phyloP scores from a whole-genome alignment of 2,329 filamentous ascomycete genomes.

The Alternaria sp. region DNA sequence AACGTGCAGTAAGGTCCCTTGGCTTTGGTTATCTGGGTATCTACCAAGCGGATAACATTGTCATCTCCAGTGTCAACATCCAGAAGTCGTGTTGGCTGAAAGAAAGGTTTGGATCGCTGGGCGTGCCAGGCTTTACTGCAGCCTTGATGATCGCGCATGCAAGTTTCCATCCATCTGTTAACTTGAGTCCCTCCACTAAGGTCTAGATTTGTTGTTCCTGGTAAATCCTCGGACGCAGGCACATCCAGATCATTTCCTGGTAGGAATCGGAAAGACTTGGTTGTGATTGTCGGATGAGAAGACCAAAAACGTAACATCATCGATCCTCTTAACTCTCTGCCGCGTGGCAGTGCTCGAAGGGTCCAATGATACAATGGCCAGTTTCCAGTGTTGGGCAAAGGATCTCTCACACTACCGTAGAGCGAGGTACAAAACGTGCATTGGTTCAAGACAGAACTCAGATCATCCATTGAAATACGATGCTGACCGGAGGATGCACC shows the following conservation, averaged over 20 bases:
- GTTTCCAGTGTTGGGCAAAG: not conserved
- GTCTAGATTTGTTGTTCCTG: not conserved
- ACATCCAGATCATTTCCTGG: not conserved
- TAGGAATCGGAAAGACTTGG: not conserved
- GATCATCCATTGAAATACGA: not conserved
- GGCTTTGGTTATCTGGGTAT: slow-evolving; percentile 12
- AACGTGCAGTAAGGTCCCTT: slow-evolving; percentile 31
- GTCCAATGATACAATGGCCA: slow-evolving; percentile 7
- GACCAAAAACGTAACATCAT: slow-evolving; percentile 4
- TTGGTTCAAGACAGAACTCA: not conserved
- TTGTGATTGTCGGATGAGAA: not conserved
- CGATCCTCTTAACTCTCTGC: slow-evolving; percentile 3
- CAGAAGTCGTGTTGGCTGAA: slow-evolving; percentile 5
- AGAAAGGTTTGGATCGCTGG: not conserved
- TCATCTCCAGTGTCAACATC: slow-evolving; percentile 4
- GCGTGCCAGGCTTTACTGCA: not conserved
- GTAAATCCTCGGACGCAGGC: not conserved
- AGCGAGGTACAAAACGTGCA: not conserved
- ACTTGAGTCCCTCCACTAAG: not conserved
- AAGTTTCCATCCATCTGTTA: not conserved
- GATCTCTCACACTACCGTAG: not conserved
- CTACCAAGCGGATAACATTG: slow-evolving; percentile 5
- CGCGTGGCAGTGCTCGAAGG: not conserved
- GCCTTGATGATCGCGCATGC: slow-evolving; percentile 4
- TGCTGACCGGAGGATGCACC: not conserved